phyloP scores from a whole-genome alignment of 345 rosid genomes.

The Rhodomyrtus tomentosa region DNA sequence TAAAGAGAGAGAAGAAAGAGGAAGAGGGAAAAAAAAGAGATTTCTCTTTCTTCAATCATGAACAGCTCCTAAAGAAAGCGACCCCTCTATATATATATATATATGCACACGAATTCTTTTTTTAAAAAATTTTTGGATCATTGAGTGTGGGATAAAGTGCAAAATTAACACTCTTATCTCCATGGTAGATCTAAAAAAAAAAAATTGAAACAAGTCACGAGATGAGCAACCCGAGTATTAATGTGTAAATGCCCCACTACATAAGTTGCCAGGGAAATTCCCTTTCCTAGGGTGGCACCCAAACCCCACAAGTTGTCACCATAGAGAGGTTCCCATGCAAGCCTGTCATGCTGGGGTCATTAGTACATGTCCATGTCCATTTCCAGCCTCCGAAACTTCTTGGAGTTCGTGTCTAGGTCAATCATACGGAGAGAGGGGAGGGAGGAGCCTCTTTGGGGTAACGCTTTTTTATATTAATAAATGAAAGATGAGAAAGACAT shows the following conservation, averaged over 20 bases:
- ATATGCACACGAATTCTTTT: neutral
- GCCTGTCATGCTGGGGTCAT: neutral
- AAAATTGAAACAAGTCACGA: constrained; percentile 1
- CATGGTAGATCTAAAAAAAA: neutral
- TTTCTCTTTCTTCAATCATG: neutral
- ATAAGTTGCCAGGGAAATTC: neutral
- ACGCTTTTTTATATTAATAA: neutral
- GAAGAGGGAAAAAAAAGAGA: too few relatives aligned
- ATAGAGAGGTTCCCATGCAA: neutral
- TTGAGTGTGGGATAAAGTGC: neutral
- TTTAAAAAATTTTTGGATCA: neutral
- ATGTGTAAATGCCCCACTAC: constrained; percentile 4
- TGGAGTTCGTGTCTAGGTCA: neutral
- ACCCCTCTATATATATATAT: neutral
- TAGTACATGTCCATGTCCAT: neutral
- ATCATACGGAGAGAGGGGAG: neutral
- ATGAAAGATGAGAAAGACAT: too few relatives aligned
- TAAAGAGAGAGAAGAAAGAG: neutral
- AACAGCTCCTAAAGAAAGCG: neutral
- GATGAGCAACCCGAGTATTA: constrained; percentile 3
- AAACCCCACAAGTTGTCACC: neutral
- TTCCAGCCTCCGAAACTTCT: neutral
- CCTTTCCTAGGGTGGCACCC: neutral
- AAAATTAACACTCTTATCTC: neutral
- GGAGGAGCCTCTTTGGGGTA: neutral